Base-by-base conservation (phyloP, 2,329 filamentous ascomycete genomes). In the Echinosphaeria canescens region DNA sequence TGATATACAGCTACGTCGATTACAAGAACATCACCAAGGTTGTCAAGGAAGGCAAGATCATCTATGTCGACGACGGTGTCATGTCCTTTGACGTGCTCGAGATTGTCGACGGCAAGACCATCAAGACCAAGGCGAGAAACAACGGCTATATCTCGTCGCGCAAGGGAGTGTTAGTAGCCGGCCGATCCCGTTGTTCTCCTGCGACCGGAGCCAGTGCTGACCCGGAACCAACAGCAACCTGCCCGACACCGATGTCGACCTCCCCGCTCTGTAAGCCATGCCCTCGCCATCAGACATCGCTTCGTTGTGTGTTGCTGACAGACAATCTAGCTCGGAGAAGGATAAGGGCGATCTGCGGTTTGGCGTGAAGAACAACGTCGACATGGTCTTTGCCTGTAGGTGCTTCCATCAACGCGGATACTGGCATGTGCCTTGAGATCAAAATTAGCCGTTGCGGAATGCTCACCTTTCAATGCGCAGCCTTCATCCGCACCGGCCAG, bases 11-110 rank as follows among this genome's bases (percentile, higher is more conserved):
- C 72, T 93, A 82, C 46, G 76, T 95, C 45, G 85, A 95, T 62
- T 95, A 95, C 66, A 88, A 90, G 72, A 95, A 95, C 64, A 93
- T 95, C 54, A 92, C 84, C 54, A 91, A 85, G 59, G 85, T 95
- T 42, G 92, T 95, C 45, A 56, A 76, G 48, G 59, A 67, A 33
- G 85, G 82, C 46, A 82, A 84, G 43, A 73, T 75, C 51, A 90
- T 95, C 30, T 95, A 88, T 56, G 85, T 95, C 42, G 85, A 95
- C 45, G 85, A 95, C 44, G 85, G 85, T 53, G 84, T 95, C 39
- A 74, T 93, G 40, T 88, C 84, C 15, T 92, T 95, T 42, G 75
- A 91, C 48, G 85, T 95, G 34, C 51, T 92, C 39, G 68, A 80
- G 48, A 63, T 98, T 40, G 64, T 78, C 36, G 79, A 98, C 47